Base-by-base conservation (phyloP, 352 stramenopile species). In the Globisporangium cederbergense region DNA sequence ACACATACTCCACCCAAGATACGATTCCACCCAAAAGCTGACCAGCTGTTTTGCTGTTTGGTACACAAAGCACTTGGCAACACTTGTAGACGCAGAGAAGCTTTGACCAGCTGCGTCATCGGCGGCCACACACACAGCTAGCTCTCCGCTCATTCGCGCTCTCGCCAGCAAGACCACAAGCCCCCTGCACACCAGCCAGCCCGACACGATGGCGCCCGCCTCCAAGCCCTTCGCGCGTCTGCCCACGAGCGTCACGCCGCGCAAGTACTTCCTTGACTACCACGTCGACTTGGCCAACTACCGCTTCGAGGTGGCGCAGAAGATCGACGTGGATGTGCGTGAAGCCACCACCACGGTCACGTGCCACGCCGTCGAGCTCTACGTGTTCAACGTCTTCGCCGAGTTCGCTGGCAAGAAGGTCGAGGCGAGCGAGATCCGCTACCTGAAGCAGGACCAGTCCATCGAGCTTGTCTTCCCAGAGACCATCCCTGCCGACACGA, bases 301-400 rank as follows among this genome's bases (percentile, higher is more conserved):
- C 66, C 81, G 79, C 65, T 96, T 96, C 71, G 71, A 91, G 51
- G 82, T 89, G 16, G 58, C 56, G 20, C 70, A 93, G 72, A 74
- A 76, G 53, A 83, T 96, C 64, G 71, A 81, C 42, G 32, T 96
- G 0, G 70, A 75, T 2, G 78, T 95, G 1, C 64, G 67, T 16
- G 80, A 93, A 54, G 54, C 78, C 38, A 97, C 86, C 32, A 68
- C 68, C 50, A 73, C 58, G 25, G 95, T 99, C 68, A 96, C 79
- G 45, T 91, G 98, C 70, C 96, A 99, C 72, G 88, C 93, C 45
- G 89, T 98, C 55, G 96, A 99, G 75, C 86, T 99, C 9, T 87
- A 90, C 59, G 86, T 92, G 53, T 79, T 91, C 47, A 79, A 90
- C 63, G 75, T 94, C 3, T 72, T 67, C 36, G 76, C 89, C n/a